Conservation (phyloP, 495 filamentous ascomycete genomes). For the Aspergillus avenaceus region DNA sequence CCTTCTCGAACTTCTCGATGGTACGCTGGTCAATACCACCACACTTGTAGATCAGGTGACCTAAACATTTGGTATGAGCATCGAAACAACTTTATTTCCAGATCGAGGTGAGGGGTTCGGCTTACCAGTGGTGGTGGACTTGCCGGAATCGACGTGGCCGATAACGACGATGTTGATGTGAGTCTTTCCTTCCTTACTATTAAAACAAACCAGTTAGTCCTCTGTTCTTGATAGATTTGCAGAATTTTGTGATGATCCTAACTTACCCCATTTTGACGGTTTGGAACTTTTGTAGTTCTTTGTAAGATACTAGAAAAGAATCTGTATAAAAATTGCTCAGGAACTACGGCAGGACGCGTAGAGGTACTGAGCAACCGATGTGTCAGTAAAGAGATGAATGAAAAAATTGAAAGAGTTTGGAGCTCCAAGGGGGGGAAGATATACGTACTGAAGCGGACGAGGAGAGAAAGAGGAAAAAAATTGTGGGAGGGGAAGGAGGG, state of each 20-base stretch:
- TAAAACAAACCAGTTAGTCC: background rate
- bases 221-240: background rate
- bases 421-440: constrained; percentile 28
- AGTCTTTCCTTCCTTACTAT: constrained; percentile 77
- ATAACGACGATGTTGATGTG: constrained; percentile 99
- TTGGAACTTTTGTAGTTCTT: constrained; percentile 42
- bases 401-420: constrained; percentile 15
- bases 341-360: constrained; percentile 49
- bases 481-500: constrained; percentile 42
- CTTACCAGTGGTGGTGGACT: constrained; percentile 92
- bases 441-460: constrained; percentile 51
- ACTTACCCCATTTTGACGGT: constrained; percentile 53
- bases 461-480: constrained; percentile 36
- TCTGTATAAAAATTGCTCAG: constrained; percentile 39
- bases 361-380: constrained; percentile 42
- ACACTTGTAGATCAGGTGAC: constrained; percentile 99
- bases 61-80: constrained; percentile 37
- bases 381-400: constrained; percentile 29
- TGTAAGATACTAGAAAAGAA: constrained; percentile 40
- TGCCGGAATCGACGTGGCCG: constrained; percentile 99
- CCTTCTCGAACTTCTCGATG: constrained; percentile 99
- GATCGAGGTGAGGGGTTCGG: constrained; percentile 12
- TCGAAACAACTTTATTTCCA: too few relatives aligned
- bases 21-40: constrained; percentile 99
- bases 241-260: background rate